These are phyloP conservation scores for Nephromyces sp. DNA, from an alignment of 169 alveolate species.

Conservation along the genomic window DNA sequence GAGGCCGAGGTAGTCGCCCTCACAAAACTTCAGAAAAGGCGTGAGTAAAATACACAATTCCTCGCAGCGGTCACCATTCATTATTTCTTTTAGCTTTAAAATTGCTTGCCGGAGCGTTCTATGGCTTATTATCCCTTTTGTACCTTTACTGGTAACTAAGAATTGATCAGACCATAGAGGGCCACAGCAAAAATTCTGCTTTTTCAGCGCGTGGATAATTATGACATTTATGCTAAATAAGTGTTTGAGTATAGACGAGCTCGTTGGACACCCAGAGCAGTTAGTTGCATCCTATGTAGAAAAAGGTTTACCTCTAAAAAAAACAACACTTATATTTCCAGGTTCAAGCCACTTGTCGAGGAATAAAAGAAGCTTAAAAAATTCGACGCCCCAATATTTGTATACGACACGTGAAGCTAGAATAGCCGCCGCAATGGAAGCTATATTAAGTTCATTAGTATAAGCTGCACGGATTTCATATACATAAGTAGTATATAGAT, in stretches of 20 bases:
- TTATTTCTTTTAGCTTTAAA: background rate
- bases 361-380: background rate
- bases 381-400: background rate
- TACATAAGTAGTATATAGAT: too few relatives aligned
- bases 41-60: background rate
- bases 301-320: background rate
- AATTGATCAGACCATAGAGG: background rate
- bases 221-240: conserved; percentile 21
- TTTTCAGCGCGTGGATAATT: conserved; percentile 23
- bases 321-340: background rate
- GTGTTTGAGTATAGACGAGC: conserved; percentile 19
- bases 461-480: too few relatives aligned
- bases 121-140: background rate
- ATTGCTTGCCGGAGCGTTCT: conserved; percentile 4
- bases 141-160: conserved; percentile 4
- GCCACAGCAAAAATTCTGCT: background rate
- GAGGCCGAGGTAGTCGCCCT: conserved; percentile 7
- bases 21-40: conserved; percentile 15
- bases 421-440: too few relatives aligned
- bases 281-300: background rate
- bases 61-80: background rate
- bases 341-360: conserved; percentile 21
- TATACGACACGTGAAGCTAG: background rate
- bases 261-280: conserved; percentile 22
- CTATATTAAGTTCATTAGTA: too few relatives aligned